These are phyloP conservation scores for Acanthamoeba culbertsoni DNA, from an alignment of 208 protist genomes.

Conservation along the genomic window DNA sequence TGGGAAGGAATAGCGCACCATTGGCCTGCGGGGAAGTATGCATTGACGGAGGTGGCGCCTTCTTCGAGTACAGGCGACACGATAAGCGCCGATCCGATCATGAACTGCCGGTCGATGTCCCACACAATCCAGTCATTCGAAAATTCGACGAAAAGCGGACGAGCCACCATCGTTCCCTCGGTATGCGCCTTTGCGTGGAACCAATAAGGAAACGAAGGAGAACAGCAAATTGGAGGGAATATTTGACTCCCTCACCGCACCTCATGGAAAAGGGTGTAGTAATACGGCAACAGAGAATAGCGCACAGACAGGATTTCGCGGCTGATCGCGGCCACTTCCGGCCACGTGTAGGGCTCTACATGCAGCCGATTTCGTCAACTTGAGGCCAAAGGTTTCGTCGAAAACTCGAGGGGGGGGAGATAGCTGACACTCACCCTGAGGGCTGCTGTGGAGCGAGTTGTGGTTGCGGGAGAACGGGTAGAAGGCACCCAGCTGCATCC, in stretches of 20 bases:
- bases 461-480: conserved; percentile 90
- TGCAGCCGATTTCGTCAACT: background rate
- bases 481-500: conserved; percentile 87
- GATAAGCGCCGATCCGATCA: conserved; percentile 79
- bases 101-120: conserved; percentile 80
- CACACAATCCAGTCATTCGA: conserved; percentile 70
- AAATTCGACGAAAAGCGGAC: conserved; percentile 86
- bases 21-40: conserved; percentile 78
- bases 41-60: conserved; percentile 62
- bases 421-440: background rate
- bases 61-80: conserved; percentile 72
- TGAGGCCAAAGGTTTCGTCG: background rate
- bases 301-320: conserved; percentile 65
- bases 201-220: background rate
- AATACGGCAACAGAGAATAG: conserved; percentile 84
- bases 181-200: background rate
- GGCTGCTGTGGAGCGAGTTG: conserved; percentile 73
- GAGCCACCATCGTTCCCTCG: conserved; percentile 74
- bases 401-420: too few relatives aligned
- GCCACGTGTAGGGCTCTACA: conserved; percentile 75
- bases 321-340: conserved; percentile 61
- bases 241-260: background rate
- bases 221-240: background rate
- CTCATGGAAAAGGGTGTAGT: conserved; percentile 81
- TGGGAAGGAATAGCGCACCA: conserved; percentile 76